Base-by-base conservation (phyloP, 1,284 basidiomycete genomes). In the Phlebopus sp. region DNA sequence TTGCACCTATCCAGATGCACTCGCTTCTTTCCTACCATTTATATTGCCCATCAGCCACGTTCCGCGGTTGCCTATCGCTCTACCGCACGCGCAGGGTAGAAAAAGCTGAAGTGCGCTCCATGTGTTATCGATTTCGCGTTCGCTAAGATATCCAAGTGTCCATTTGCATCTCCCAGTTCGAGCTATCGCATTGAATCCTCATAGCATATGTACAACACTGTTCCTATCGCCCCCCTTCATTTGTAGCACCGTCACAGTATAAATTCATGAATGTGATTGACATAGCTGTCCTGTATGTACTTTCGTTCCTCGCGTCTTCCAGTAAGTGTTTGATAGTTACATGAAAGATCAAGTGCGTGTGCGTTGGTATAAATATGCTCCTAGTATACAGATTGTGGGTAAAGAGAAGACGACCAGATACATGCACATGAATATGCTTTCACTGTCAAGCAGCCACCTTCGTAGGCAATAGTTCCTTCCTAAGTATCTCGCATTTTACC, bases 401-500 rank as follows among this genome's bases (percentile, higher is more conserved):
- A 30, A 13, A 56, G n/a, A 25, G 15, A 17, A 37, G 27, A 15
- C n/a, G n/a, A 10, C 4, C 4, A 34, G 43, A 46, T 58, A 48
- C 35, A 39, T 42, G 44, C 38, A 47, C 21, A 42, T 49, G 53
- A 44, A 49, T 46, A 47, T 37, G 38, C 38, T 30, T 31, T 51
- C 10, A 14, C 1, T 14, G 21, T 42, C 50, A 62, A 2, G 35
- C 42, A 11, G 39, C 17, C 18, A 53, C 32, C 17, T 53, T 66
- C 36, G 55, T 42, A 25, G 61, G 52, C 5, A 57, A 44, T 4
- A 49, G 38, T 17, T 64, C 52, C 32, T 63, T 63, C 45, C 45
- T 52, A 47, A 67, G 34, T 3, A 37, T 17, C 38, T 67, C 59
- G 11, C 56, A 67, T 55, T 70, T 74, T 38, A 66, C 63, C 13